Evolutionary conservation across 2,329 filamentous ascomycete genomes (phyloP), one percentile per base, ranked within the genome.

Genomic region (Acrocalymma vagum): DNA sequence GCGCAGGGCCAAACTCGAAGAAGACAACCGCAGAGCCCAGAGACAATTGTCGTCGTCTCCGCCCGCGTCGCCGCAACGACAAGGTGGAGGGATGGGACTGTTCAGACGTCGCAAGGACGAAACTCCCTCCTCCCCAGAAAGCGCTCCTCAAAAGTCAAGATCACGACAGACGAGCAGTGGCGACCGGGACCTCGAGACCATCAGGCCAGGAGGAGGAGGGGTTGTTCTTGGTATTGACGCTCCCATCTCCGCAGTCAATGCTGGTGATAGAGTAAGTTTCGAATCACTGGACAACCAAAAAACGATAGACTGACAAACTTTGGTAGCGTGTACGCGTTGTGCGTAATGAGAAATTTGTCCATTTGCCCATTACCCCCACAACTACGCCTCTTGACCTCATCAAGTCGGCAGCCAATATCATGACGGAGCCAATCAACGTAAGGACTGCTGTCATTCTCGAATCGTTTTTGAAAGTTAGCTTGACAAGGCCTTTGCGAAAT

Each of bases 401-500:
- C 26, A 78, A 78, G 44, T 82, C 84, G 18, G 84, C 87, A 4
- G 78, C 85, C 3, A 80, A 81, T 21, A 74, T 79, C 52, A 78
- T 91, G 58, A 78, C 79, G 13, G 81, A 86, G 40, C 71, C 74
- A 2, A 84, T 95, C 45, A 79, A 85, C 48, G 78, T 85, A 0
- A 73, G 79, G 9, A 81, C 78, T 9, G 87, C 85, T 36, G 78
- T 94, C n/a, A 67, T 96, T 9, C 70, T 91, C 13, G 93, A 97
- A 67, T 83, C 80, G 14, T 96, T 91, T 65, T 74, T 78, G 14
- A 80, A 84, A 29, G 79, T 94, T 1, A 90, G 90, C 20, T 77
- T 97, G 2, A 88, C 95, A 66, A 84, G 93, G 25, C 87, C 88
- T 1, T 72, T 97, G 17, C 86, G 93, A 26, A 85, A 84, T 25